A percentile compares a stretch with the other conserved stretches of the same genome.
These are phyloP conservation scores for Anthostomella pinea DNA, from an alignment of 2,329 filamentous ascomycete species.

Conservation along the genomic window DNA sequence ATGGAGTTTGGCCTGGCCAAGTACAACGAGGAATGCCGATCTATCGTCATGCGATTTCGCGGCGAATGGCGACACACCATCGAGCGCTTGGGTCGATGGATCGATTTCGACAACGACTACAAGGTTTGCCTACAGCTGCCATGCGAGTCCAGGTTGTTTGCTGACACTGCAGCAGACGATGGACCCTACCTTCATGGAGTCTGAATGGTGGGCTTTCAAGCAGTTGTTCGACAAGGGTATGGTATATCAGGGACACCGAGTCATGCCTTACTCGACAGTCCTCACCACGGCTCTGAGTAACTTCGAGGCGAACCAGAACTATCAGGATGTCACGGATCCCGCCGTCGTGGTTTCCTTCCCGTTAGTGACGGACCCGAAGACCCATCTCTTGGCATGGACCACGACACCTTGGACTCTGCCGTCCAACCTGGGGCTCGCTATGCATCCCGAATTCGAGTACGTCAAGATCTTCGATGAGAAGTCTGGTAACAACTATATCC, in stretches of 20 bases:
- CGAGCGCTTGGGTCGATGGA: slow-evolving; percentile 88
- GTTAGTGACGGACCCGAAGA: slow-evolving; percentile 71
- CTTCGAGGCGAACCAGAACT: slow-evolving; percentile 92
- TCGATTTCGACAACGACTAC: slow-evolving; percentile 97
- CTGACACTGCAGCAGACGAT: slow-evolving; percentile 61
- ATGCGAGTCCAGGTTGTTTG: slow-evolving; percentile 7
- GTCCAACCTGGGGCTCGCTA: slow-evolving; percentile 74
- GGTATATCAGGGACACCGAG: slow-evolving; percentile 85
- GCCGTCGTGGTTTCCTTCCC: slow-evolving; percentile 88
- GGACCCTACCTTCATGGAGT: slow-evolving; percentile 95
- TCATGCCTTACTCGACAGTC: slow-evolving; percentile 94
- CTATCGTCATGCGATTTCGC: slow-evolving; percentile 90
- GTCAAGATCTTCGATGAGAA: slow-evolving; percentile 81
- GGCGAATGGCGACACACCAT: slow-evolving; percentile 85
- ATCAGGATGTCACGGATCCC: slow-evolving; percentile 88
- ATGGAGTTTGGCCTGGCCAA: slow-evolving; percentile 80
- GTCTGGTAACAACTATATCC: slow-evolving; percentile 78
- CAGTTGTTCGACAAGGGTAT: slow-evolving; percentile 84
- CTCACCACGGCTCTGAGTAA: slow-evolving; percentile 88
- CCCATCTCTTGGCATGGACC: slow-evolving; percentile 80
- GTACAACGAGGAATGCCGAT: slow-evolving; percentile 88
- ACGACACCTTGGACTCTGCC: slow-evolving; percentile 85
- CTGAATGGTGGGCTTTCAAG: slow-evolving; percentile 96
- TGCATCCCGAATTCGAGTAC: slow-evolving; percentile 81
- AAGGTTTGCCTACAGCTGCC: slow-evolving; percentile 54